Evolutionary conservation across 257 asterid genomes (phyloP).

Genomic region (Sherardia arvensis): DNA sequence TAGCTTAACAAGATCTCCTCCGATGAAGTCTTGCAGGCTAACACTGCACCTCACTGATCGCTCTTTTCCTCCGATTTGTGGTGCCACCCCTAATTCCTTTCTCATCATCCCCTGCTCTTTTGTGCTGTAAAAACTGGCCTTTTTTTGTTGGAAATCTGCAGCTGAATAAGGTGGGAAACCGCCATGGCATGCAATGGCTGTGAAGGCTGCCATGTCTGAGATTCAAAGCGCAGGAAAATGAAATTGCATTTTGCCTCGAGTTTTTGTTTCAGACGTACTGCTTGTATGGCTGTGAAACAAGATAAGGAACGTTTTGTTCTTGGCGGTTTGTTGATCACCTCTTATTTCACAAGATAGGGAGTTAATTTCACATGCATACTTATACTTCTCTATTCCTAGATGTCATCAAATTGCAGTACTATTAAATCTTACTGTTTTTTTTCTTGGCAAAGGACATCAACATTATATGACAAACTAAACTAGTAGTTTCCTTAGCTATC

Average conservation of each 20-base stretch:
- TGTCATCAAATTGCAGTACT: too few species aligned
- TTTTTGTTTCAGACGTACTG: not conserved
- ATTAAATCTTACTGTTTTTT: too few species aligned
- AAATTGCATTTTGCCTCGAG: not conserved
- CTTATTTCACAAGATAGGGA: too few species aligned
- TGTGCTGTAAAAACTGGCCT: conserved; percentile 9
- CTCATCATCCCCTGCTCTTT: not conserved
- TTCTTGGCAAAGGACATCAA: too few species aligned
- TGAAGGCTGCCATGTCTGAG: conserved; percentile 9
- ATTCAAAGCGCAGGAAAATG: not conserved
- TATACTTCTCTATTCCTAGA: too few species aligned
- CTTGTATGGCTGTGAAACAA: conserved; percentile 9
- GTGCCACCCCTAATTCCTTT: not conserved
- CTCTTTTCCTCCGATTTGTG: conserved; percentile 8
- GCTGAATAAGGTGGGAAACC: conserved; percentile 9
- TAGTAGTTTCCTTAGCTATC: too few species aligned
- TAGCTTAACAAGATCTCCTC: conserved; percentile 63
- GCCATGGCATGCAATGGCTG: conserved; percentile 7
- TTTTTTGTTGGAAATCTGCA: conserved; percentile 11
- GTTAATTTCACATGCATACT: too few species aligned
- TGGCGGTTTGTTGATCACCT: too few species aligned
- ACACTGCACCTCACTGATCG: conserved; percentile 27
- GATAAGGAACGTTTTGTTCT: conserved; percentile 6
- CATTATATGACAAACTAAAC: too few species aligned
- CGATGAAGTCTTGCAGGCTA: conserved; percentile 57